These are phyloP conservation scores for Cyclotella cryptica DNA, from an alignment of 108 stramenopile genomes.

Conservation along the genomic window DNA sequence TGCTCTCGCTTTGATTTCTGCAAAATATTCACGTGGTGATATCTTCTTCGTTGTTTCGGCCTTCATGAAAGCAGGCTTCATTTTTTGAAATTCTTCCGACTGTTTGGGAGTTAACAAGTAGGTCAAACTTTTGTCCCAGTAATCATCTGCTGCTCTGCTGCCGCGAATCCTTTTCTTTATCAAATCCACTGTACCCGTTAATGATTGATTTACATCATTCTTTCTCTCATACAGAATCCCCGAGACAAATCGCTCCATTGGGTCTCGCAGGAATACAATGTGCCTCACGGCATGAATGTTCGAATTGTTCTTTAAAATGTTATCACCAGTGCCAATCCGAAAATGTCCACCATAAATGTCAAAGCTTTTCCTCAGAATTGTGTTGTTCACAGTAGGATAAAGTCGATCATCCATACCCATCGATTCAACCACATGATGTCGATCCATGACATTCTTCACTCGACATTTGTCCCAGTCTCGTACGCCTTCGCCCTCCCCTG, in stretches of 20 bases:
- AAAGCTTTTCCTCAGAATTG: constrained; percentile 37
- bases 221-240: constrained; percentile 40
- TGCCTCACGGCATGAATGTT: constrained; percentile 25
- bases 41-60: background rate
- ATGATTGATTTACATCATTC: constrained; percentile 5
- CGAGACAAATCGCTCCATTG: constrained; percentile 55
- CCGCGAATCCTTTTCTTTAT: constrained; percentile 28
- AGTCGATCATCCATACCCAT: background rate
- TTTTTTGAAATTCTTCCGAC: constrained; percentile 20
- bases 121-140: constrained; percentile 26
- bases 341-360: constrained; percentile 64
- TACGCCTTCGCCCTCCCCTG: background rate
- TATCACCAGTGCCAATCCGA: constrained; percentile 42
- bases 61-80: background rate
- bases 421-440: constrained; percentile 4
- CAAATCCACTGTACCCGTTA: constrained; percentile 9
- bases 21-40: constrained; percentile 10
- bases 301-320: constrained; percentile 5
- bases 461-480: constrained; percentile 26
- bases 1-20: constrained; percentile 26
- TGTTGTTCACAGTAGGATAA: constrained; percentile 6
- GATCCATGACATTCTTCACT: constrained; percentile 25
- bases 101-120: constrained; percentile 66
- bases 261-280: constrained; percentile 59
- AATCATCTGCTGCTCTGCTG: constrained; percentile 22